A percentile compares a stretch with the other conserved stretches of the same genome.
phyloP scores from a whole-genome alignment of 257 asterid genomes.

The Solanum raphanifolium region DNA sequence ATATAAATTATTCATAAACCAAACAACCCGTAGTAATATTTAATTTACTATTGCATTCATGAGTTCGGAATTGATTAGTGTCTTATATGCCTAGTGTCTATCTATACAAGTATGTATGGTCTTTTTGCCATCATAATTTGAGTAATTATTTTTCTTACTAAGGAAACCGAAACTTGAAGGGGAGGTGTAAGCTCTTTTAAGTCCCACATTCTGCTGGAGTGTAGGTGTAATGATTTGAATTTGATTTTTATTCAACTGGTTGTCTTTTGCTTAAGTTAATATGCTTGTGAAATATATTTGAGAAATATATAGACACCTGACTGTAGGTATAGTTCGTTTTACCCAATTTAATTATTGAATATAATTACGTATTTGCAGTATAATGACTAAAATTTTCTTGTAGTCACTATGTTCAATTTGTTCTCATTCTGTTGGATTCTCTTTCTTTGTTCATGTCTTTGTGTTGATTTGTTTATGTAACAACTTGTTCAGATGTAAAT shows the following conservation, averaged over 20 bases:
- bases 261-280: background rate
- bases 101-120: background rate
- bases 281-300: background rate
- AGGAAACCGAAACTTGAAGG: background rate
- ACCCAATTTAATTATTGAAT: background rate
- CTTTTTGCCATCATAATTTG: background rate
- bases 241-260: background rate
- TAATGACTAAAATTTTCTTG: background rate
- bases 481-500: constrained; percentile 55
- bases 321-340: background rate
- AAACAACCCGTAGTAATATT: background rate
- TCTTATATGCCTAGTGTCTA: background rate
- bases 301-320: background rate
- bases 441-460: background rate
- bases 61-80: background rate
- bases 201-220: background rate
- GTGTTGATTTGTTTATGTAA: background rate
- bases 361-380: background rate
- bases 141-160: background rate
- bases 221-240: background rate
- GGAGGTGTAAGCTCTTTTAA: background rate
- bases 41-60: background rate
- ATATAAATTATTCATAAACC: background rate
- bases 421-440: background rate
- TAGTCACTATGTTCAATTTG: background rate